Evolutionary conservation across 768 basidiomycete genomes (phyloP).

Genomic region (Pleurotus tuber-regium): DNA sequence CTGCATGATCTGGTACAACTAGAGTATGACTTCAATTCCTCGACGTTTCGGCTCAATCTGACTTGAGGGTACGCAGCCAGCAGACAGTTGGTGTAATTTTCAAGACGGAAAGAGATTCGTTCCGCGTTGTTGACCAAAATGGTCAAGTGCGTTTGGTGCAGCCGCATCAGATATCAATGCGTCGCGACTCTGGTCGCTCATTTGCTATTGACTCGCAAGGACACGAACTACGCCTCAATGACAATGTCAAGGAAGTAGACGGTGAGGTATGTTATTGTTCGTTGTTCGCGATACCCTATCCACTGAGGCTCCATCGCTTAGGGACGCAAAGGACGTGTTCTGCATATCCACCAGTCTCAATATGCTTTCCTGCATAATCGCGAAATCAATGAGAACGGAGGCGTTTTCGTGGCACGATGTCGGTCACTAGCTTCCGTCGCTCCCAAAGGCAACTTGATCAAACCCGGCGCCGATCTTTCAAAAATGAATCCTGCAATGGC

Average conservation of each 20-base stretch:
- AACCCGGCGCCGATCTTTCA: slow-evolving; percentile 70
- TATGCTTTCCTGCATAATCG: slow-evolving; percentile 95
- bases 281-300: not conserved
- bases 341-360: slow-evolving; percentile 93
- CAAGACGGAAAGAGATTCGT: slow-evolving; percentile 93
- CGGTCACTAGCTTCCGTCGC: slow-evolving; percentile 81
- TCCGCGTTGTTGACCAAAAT: slow-evolving; percentile 95
- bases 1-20: slow-evolving; percentile 95
- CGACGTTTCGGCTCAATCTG: not conserved
- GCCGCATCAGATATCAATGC: slow-evolving; percentile 93
- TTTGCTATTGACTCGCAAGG: slow-evolving; percentile 90
- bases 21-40: slow-evolving; percentile 58
- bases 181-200: slow-evolving; percentile 74
- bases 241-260: slow-evolving; percentile 90
- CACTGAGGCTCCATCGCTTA: slow-evolving; percentile 26
- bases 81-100: slow-evolving; percentile 97
- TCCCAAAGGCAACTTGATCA: slow-evolving; percentile 75
- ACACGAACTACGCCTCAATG: slow-evolving; percentile 81
- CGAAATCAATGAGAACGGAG: slow-evolving; percentile 86
- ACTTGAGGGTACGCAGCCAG: slow-evolving; percentile 44
- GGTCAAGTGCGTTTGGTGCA: slow-evolving; percentile 86
- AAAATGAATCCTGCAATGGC: slow-evolving; percentile 88
- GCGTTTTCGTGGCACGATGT: slow-evolving; percentile 90
- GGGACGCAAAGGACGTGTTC: slow-evolving; percentile 83
- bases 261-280: slow-evolving; percentile 64